Base-by-base conservation (phyloP, 176 grass and related monocot species). In the Aegilops longissima region DNA sequence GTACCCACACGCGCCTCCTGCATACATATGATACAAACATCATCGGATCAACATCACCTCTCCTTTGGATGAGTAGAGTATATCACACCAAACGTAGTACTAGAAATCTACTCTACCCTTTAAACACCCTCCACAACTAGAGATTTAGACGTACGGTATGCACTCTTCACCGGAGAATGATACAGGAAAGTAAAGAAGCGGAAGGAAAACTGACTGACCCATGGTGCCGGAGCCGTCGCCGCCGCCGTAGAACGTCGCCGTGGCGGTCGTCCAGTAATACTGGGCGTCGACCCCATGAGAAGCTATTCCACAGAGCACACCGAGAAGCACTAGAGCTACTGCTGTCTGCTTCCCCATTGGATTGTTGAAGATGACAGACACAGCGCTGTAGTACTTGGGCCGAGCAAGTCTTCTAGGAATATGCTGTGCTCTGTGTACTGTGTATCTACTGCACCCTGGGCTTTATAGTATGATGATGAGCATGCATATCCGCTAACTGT, bases 1-100 rank as follows among this genome's bases (percentile, higher is more conserved):
- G 18, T 89, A 95, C 18, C 94, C 91, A 20, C 94, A 95, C 51
- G 91, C 94, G 2, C 94, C 91, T 9, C 86, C 91, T 95, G 76
- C 71, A 45, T 30, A 16, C 30, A 5, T 39, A 16, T 0, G 61
- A 49, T 96, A 78, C 90, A 92, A 52, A 92, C 31, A 69, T 96
- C 86, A 13, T 85, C 89, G 16, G 88, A 96, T 16, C 91, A 79
- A 13, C 94, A 12, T 45, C 44, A 45, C 3, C 12, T 91, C 87
- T 30, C 64, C 24, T 74, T 34, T 20, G 33, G 23, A 64, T 56
- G 12, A 21, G 5, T 24, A 16, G n/a, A 9, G 2, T 70, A 78
- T 3, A 42, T 38, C 3, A 6, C 56, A 23, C 33, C 16, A 24
- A 4, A 39, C 38, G 17, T 40, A 70, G 12, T 69, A 45, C 18